Percentiles rank a stretch among this genome's conserved stretches.
phyloP scores from a whole-genome alignment of 805 yeast species.

The Wilhelminamyces savonicus region DNA sequence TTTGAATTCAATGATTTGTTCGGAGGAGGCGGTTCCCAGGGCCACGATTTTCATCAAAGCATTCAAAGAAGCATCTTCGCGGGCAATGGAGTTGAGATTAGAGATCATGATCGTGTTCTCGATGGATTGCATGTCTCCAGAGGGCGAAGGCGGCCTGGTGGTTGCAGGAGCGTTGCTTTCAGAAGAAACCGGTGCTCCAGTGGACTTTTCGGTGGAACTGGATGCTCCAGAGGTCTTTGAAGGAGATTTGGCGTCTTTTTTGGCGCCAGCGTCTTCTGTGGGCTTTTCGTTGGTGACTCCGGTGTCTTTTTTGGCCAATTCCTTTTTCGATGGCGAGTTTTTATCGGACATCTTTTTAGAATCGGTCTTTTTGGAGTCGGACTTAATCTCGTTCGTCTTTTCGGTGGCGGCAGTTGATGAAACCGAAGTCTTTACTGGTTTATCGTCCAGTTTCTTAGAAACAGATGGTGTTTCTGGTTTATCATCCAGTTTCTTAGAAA shows the following conservation, averaged over 20 bases:
- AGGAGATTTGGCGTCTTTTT: neutral
- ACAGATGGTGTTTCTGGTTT: too few species aligned
- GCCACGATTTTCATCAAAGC: slow-evolving; percentile 82
- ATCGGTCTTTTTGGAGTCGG: too few species aligned
- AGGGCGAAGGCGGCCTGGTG: neutral
- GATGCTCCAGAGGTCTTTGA: neutral
- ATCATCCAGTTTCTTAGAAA: too few species aligned
- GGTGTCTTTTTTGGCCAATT: too few species aligned
- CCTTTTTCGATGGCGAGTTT: too few species aligned
- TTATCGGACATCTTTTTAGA: too few species aligned
- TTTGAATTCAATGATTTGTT: slow-evolving; percentile 74
- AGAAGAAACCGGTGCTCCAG: neutral
- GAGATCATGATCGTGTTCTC: slow-evolving; percentile 79
- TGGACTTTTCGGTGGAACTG: neutral
- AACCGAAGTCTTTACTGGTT: too few species aligned
- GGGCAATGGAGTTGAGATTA: slow-evolving; percentile 77
- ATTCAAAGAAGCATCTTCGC: slow-evolving; percentile 60
- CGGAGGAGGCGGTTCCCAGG: slow-evolving; percentile 65
- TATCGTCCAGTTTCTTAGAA: too few species aligned
- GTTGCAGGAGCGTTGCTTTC: slow-evolving; percentile 1
- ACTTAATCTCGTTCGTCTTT: too few species aligned
- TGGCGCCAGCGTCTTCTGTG: too few species aligned
- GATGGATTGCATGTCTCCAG: slow-evolving; percentile 43
- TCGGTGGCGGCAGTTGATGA: too few species aligned
- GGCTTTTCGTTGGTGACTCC: too few species aligned